phyloP scores from a whole-genome alignment of 2,329 filamentous ascomycete species.

The Colletotrichum acutatum region DNA sequence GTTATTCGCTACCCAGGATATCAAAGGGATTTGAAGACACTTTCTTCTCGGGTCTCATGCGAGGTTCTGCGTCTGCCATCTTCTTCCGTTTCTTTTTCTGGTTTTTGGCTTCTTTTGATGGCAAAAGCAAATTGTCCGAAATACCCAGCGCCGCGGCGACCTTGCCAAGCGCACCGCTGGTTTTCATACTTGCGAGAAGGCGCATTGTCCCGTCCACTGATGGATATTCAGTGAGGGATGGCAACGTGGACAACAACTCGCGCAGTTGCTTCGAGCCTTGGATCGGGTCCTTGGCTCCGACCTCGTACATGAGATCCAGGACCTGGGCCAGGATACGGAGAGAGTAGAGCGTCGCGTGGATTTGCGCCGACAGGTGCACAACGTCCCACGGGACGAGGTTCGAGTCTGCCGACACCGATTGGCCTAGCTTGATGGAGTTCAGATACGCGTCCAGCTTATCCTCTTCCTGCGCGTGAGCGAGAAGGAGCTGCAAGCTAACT shows the following conservation, averaged over 20 bases:
- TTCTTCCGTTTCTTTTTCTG: conserved; percentile 31
- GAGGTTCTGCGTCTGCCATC: neutral
- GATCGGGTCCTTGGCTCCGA: neutral
- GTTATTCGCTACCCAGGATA: conserved; percentile 11
- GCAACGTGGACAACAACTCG: conserved; percentile 14
- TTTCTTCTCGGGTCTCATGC: conserved; percentile 15
- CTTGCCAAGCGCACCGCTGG: neutral
- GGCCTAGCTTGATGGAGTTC: conserved; percentile 35
- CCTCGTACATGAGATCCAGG: conserved; percentile 46
- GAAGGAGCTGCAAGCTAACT: conserved; percentile 31
- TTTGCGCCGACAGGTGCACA: conserved; percentile 70
- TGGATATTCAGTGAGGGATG: conserved; percentile 23
- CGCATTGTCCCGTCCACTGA: conserved; percentile 8
- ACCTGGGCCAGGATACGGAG: conserved; percentile 66
- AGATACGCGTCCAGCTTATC: conserved; percentile 44
- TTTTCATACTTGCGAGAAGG: conserved; percentile 15
- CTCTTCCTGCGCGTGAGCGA: conserved; percentile 38
- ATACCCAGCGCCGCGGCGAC: conserved; percentile 7
- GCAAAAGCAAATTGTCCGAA: conserved; percentile 4
- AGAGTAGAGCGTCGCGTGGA: conserved; percentile 71
- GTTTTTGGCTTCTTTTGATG: conserved; percentile 26
- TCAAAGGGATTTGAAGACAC: conserved; percentile 30
- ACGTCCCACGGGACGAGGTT: conserved; percentile 61
- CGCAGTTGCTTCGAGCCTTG: conserved; percentile 4
- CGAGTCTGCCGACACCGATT: conserved; percentile 32